Evolutionary conservation across 2,329 filamentous ascomycete species (phyloP), one percentile per base, ranked within the genome.

Genomic region (Apiospora marii): DNA sequence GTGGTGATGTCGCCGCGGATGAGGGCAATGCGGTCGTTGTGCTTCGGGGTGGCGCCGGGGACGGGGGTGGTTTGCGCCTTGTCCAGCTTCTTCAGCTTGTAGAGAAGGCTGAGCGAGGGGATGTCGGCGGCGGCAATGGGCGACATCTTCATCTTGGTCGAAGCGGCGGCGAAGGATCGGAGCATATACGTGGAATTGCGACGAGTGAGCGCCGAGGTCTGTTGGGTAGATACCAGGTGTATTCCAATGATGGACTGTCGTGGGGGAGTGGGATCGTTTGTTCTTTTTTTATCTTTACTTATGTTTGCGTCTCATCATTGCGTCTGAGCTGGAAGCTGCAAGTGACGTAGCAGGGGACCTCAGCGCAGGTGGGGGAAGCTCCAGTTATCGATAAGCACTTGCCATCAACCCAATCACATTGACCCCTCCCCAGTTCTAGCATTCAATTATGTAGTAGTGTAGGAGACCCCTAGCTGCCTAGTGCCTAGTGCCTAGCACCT

Each of bases 1-100:
- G 87, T 91, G 19, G 95, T 98, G 82, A 98, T 97, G 81, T 98
- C 94, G 76, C 90, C 90, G 72, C 90, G 88, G 75, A 94, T 87
- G 49, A 96, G 84, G 67, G 89, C 90, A 77, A 98, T 87, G 75
- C 89, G 91, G 79, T 90, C 83, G 84, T 97, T 97, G 83, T 93
- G 85, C 69, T 70, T 70, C 7, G 80, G 74, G 16, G 78, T 75
- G 13, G 79, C 75, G 64, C 75, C 76, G 22, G 75, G 72, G 46
- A 79, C 53, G 30, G 75, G 64, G 64, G 70, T 75, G 78, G 73
- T 41, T 6, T 70, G 74, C 58, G 77, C 74, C 22, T 77, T 71
- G 10, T 75, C 64, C 30, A 93, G 85, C 74, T 85, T 84, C 72
- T 85, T 84, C 24, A 85, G 81, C 77, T 88, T 87, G 85, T 96